A percentile compares a stretch with the other conserved stretches of the same genome.
Conservation (phyloP, 2,329 filamentous ascomycete species). For the Xylaria sp. region DNA sequence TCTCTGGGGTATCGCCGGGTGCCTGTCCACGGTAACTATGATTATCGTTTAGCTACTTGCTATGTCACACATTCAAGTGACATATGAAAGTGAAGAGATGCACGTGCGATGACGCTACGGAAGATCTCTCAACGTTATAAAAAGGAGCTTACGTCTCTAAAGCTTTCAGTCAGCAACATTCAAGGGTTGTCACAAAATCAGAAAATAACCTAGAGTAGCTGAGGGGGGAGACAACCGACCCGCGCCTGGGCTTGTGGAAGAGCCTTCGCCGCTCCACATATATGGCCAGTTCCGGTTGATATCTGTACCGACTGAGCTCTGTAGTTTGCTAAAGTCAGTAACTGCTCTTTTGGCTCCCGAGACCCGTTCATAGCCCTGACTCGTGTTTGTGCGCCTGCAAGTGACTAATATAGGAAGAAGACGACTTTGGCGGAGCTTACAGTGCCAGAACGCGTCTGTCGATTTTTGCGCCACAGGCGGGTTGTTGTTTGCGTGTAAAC, state of each 20-base stretch:
- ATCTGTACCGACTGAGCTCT: constrained; percentile 58
- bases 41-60: constrained; percentile 16
- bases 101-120: not conserved
- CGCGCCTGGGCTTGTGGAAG: constrained; percentile 59
- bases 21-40: constrained; percentile 55
- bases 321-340: not conserved
- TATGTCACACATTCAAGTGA: not conserved
- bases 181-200: not conserved
- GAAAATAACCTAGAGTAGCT: not conserved
- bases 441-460: constrained; percentile 53
- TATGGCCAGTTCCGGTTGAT: constrained; percentile 65
- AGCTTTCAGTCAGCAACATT: constrained; percentile 25
- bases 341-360: not conserved
- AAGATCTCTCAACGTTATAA: not conserved
- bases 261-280: constrained; percentile 55
- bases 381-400: no score
- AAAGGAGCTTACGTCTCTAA: constrained; percentile 43
- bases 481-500: constrained; percentile 61
- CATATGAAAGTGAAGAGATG: not conserved
- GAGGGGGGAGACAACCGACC: constrained; percentile 36
- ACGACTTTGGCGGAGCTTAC: not conserved
- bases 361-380: not conserved
- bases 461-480: constrained; percentile 65
- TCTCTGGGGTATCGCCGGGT: constrained; percentile 60
- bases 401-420: not conserved